Percentiles rank a stretch among this genome's conserved stretches.
Conservation (phyloP, 768 basidiomycete genomes). For the Leccinum rimulosum region DNA sequence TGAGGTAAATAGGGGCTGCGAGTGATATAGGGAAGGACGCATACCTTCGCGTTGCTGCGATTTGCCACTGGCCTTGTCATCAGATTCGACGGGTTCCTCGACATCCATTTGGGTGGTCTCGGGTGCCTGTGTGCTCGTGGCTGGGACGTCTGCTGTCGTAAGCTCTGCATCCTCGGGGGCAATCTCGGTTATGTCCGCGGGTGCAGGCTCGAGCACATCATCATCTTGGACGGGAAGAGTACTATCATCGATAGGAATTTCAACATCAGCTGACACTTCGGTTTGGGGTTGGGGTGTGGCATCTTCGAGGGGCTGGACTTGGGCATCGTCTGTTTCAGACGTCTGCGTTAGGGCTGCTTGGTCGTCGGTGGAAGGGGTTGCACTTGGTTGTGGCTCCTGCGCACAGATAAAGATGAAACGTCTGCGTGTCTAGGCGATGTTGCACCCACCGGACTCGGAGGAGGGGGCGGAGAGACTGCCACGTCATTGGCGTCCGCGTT, state of each 20-base stretch:
- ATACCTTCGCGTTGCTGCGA: constrained; percentile 24
- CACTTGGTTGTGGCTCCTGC: constrained; percentile 13
- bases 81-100: constrained; percentile 13
- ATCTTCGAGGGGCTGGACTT: background rate
- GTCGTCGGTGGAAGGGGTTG: background rate
- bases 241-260: constrained; percentile 3
- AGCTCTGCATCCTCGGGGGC: constrained; percentile 8
- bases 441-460: constrained; percentile 10
- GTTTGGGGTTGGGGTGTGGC: constrained; percentile 1
- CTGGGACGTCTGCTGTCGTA: constrained; percentile 3
- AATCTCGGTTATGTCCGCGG: constrained; percentile 6
- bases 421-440: background rate
- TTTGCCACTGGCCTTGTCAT: constrained; percentile 3
- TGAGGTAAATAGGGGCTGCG: background rate
- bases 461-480: background rate
- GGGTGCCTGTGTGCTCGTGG: background rate
- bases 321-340: constrained; percentile 6
- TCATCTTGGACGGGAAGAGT: constrained; percentile 9
- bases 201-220: constrained; percentile 1
- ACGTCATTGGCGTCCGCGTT: constrained; percentile 6
- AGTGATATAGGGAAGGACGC: background rate
- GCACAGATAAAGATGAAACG: background rate
- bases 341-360: background rate
- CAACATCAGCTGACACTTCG: background rate
- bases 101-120: constrained; percentile 6